Conservation (phyloP, 306 rosid species). For the Myrica gale region DNA sequence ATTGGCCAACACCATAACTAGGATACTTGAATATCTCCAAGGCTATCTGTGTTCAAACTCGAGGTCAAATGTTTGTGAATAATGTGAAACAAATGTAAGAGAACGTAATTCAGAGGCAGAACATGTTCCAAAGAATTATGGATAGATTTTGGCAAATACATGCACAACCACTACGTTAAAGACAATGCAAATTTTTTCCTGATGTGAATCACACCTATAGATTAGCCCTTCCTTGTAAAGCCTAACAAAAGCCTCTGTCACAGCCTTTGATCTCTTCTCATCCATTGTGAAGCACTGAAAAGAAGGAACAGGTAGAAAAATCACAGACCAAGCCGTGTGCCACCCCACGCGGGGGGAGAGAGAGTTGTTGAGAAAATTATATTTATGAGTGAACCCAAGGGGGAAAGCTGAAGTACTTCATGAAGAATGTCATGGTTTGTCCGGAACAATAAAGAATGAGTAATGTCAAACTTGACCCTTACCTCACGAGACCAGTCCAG, state of each 20-base stretch:
- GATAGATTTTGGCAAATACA: constrained; percentile 12
- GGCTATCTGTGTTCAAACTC: not conserved
- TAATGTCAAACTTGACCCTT: constrained; percentile 12
- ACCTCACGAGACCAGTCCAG: constrained; percentile 99
- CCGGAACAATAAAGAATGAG: not conserved
- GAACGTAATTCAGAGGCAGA: constrained; percentile 22
- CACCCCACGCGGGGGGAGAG: not conserved
- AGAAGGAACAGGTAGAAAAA: constrained; percentile 7
- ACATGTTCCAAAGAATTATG: constrained; percentile 9
- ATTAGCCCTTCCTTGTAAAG: constrained; percentile 69
- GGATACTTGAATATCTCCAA: not conserved
- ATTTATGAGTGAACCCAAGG: not conserved
- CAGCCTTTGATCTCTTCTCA: constrained; percentile 77
- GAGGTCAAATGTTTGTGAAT: not conserved
- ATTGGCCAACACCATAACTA: not conserved
- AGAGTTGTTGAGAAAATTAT: constrained; percentile 6
- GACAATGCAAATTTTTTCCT: constrained; percentile 6
- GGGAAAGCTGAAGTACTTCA: not conserved
- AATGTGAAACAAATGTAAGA: constrained; percentile 9
- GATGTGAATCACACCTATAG: constrained; percentile 60
- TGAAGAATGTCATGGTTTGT: not conserved
- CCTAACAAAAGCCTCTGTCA: constrained; percentile 89
- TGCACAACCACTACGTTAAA: not conserved
- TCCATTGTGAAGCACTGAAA: constrained; percentile 95
- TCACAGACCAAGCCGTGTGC: not conserved